Evolutionary conservation across 352 stramenopile species (phyloP).

Genomic region (Phytophthora aleatoria): DNA sequence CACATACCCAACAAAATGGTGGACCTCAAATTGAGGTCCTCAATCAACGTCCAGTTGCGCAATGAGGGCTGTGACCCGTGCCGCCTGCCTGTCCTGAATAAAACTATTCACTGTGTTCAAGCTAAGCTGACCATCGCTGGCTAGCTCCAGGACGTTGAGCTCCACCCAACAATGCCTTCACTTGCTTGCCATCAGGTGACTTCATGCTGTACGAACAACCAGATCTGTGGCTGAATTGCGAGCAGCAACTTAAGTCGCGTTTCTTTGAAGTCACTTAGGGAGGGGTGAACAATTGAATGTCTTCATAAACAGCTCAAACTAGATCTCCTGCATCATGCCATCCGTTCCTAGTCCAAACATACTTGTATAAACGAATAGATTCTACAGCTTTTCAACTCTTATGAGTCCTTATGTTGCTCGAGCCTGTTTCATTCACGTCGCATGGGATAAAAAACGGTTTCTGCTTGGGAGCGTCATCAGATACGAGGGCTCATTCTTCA

Average conservation of each 20-base stretch:
- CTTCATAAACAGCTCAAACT: too few relatives aligned
- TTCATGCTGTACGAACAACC: too few relatives aligned
- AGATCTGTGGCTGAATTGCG: too few relatives aligned
- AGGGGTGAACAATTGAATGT: too few relatives aligned
- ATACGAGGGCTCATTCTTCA: constrained; percentile 32
- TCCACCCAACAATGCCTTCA: too few relatives aligned
- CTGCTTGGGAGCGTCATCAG: constrained; percentile 23
- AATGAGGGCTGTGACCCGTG: constrained; percentile 1
- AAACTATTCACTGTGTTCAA: too few relatives aligned
- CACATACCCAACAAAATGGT: constrained; percentile 18
- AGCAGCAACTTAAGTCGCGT: constrained; percentile 16
- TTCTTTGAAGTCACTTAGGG: not conserved
- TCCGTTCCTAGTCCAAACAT: not conserved
- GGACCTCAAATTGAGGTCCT: constrained; percentile 1
- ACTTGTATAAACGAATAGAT: not conserved
- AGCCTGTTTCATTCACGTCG: not conserved
- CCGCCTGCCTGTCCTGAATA: not conserved
- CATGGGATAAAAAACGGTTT: constrained; percentile 1
- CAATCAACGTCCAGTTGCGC: constrained; percentile 18
- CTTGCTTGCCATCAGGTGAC: too few relatives aligned
- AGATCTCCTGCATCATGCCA: not conserved
- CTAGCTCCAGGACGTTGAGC: not conserved
- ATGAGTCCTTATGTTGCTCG: not conserved
- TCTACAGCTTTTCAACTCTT: not conserved
- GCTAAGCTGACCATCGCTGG: constrained; percentile 6